Evolutionary conservation across 805 yeast species (phyloP).

Genomic region (Candida qinlingensis): DNA sequence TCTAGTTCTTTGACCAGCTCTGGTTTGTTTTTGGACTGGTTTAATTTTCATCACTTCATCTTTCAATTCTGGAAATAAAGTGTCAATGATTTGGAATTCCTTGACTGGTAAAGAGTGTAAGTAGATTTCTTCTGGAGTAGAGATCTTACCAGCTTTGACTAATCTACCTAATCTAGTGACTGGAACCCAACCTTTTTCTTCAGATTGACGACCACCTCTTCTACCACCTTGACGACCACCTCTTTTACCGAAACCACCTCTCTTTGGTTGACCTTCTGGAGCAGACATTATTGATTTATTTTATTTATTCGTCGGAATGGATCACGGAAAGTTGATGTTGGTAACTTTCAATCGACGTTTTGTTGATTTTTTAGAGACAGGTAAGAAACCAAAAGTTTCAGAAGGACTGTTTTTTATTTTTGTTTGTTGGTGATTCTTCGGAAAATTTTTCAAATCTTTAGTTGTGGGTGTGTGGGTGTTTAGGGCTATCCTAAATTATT

Average conservation of each 20-base stretch:
- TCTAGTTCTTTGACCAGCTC: constrained; percentile 99
- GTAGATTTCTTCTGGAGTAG: constrained; percentile 97
- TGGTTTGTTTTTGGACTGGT: constrained; percentile 99
- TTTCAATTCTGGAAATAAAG: constrained; percentile 88
- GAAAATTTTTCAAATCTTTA: background rate
- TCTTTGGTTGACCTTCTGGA: constrained; percentile 31
- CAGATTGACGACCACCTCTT: constrained; percentile 79
- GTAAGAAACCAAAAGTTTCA: background rate
- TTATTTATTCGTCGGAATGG: constrained; percentile 37
- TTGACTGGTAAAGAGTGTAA: constrained; percentile 98
- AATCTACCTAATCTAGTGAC: constrained; percentile 99
- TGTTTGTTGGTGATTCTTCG: background rate
- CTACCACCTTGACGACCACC: constrained; percentile 58
- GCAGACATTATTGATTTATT: constrained; percentile 32
- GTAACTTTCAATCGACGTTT: constrained; percentile 49
- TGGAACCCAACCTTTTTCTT: constrained; percentile 99
- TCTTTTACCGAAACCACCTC: constrained; percentile 52
- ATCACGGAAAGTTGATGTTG: constrained; percentile 49
- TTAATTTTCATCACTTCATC: constrained; percentile 99
- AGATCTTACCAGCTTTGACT: constrained; percentile 97
- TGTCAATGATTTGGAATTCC: constrained; percentile 98
- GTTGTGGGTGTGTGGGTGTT: constrained; percentile 5
- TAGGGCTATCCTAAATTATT: background rate
- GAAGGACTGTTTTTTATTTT: constrained; percentile 2
- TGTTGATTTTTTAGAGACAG: constrained; percentile 5